Conservation (phyloP, 2,329 filamentous ascomycete genomes). For the Fusarium nygamai region DNA sequence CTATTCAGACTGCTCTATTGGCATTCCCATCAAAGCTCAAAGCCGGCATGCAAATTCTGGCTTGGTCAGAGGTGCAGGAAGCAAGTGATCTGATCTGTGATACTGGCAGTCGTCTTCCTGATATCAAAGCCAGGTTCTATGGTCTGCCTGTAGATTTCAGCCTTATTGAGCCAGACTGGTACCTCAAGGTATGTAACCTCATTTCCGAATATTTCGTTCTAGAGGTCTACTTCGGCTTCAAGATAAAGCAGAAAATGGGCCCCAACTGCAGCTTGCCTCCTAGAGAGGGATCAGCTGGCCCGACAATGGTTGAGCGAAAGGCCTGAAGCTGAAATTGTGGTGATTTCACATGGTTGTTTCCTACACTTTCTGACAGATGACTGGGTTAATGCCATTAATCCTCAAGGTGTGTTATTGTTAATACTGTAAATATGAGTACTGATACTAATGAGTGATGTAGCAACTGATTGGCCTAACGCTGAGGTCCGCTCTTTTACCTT, state of each 20-base stretch:
- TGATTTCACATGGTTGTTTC: slow-evolving; percentile 3
- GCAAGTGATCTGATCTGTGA: not conserved
- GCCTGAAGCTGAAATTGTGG: not conserved
- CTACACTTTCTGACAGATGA: slow-evolving; percentile 1
- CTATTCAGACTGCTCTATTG: not conserved
- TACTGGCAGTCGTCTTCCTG: not conserved
- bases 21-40: not conserved
- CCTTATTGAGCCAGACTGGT: not conserved
- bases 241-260: not conserved
- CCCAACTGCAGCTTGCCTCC: not conserved
- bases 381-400: not conserved
- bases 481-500: not conserved
- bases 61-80: not conserved
- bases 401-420: not conserved
- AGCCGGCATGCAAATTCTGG: not conserved
- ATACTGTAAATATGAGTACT: not conserved
- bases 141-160: not conserved
- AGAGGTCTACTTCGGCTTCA: not conserved
- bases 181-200: not conserved
- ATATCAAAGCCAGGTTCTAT: not conserved
- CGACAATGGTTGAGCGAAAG: not conserved
- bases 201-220: too few species aligned
- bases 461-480: not conserved
- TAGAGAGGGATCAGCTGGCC: not conserved
- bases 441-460: not conserved